Conservation (phyloP, 2,329 filamentous ascomycete genomes). For the Coniochaeta sp. region DNA sequence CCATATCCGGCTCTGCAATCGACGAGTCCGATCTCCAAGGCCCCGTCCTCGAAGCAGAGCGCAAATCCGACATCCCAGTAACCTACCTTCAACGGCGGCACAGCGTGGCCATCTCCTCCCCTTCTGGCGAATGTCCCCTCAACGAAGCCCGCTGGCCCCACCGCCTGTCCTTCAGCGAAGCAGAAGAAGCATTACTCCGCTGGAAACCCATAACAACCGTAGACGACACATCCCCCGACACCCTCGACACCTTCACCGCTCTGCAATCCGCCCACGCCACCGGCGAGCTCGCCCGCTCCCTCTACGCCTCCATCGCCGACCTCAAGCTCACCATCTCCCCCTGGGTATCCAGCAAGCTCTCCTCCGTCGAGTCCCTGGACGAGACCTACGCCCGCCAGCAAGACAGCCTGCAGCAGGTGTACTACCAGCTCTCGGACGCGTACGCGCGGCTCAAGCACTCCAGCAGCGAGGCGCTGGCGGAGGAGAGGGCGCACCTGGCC, state of each 20-base stretch:
- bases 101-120: conserved; percentile 37
- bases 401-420: conserved; percentile 58
- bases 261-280: conserved; percentile 27
- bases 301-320: conserved; percentile 44
- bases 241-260: conserved; percentile 7
- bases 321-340: conserved; percentile 47
- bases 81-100: conserved; percentile 55
- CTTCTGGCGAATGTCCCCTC: conserved; percentile 22
- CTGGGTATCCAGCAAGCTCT: conserved; percentile 56
- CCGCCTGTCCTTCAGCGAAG: conserved; percentile 67
- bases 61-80: conserved; percentile 33
- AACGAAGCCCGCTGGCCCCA: conserved; percentile 62
- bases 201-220: conserved; percentile 53
- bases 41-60: conserved; percentile 40
- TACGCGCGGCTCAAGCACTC: conserved; percentile 62
- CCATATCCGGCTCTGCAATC: conserved; percentile 50
- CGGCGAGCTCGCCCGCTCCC: conserved; percentile 47
- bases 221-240: conserved; percentile 19
- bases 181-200: conserved; percentile 64
- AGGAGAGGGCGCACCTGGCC: conserved; percentile 61
- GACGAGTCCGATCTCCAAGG: conserved; percentile 54
- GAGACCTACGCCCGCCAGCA: conserved; percentile 55
- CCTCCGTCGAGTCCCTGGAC: conserved; percentile 52
- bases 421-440: conserved; percentile 62
- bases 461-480: conserved; percentile 61